A percentile compares a stretch with the other conserved stretches of the same genome.
phyloP scores from a whole-genome alignment of 1,139 yeast species.

The Candida tetrigidarum region DNA sequence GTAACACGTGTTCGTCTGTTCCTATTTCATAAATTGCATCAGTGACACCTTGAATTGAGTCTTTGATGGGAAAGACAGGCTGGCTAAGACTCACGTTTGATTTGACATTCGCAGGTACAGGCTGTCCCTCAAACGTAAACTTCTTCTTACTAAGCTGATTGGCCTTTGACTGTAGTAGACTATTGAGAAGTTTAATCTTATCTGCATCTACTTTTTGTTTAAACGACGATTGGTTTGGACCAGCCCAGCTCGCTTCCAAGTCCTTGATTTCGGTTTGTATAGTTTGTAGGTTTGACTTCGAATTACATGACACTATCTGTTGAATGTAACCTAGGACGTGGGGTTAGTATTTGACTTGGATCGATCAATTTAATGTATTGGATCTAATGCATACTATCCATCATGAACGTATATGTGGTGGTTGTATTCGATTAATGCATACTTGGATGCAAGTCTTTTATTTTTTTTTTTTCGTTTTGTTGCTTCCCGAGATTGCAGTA shows the following conservation, averaged over 20 bases:
- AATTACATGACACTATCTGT: conserved; percentile 1
- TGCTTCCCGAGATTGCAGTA: too few relatives aligned
- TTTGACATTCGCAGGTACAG: background rate
- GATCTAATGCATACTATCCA: background rate
- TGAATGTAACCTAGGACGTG: background rate
- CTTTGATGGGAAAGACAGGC: background rate
- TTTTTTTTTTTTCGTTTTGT: background rate
- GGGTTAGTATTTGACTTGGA: background rate
- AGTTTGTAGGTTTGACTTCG: background rate
- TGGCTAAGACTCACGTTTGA: background rate
- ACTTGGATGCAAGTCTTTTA: too few relatives aligned
- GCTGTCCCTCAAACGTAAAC: conserved; percentile 6
- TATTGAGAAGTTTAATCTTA: background rate
- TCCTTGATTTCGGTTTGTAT: conserved; percentile 1
- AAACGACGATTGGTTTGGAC: background rate
- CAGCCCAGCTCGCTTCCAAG: background rate
- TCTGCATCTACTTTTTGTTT: conserved; percentile 2
- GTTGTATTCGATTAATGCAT: too few relatives aligned
- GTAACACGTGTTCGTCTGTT: background rate
- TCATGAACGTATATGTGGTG: background rate
- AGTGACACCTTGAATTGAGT: background rate
- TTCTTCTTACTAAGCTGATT: conserved; percentile 7
- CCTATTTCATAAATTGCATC: background rate
- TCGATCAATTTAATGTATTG: background rate
- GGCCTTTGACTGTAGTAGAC: conserved; percentile 5